These are phyloP conservation scores for Lojkania enalia DNA, from an alignment of 2,329 filamentous ascomycete species.

Conservation along the genomic window DNA sequence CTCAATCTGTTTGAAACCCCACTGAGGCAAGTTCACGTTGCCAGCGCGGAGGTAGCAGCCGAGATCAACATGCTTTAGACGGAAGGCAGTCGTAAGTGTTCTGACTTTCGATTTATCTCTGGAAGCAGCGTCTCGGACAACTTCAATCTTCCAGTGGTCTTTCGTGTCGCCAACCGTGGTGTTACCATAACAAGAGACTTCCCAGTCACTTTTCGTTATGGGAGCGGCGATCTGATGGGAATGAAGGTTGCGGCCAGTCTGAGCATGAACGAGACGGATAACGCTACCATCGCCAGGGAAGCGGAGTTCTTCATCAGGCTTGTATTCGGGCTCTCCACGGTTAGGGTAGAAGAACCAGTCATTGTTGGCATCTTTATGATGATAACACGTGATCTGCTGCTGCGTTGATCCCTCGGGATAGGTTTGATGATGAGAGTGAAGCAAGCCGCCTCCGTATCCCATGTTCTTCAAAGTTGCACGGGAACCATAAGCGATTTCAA, in stretches of 20 bases:
- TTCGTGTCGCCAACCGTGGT: constrained; percentile 94
- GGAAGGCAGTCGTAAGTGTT: constrained; percentile 91
- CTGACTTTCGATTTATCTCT: constrained; percentile 82
- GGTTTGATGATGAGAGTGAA: constrained; percentile 95
- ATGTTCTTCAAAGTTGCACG: constrained; percentile 96
- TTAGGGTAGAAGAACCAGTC: constrained; percentile 99
- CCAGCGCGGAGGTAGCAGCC: constrained; percentile 94
- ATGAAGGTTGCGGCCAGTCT: constrained; percentile 96
- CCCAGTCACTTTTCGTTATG: constrained; percentile 83
- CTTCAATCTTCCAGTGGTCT: constrained; percentile 94
- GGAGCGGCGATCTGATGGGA: constrained; percentile 90
- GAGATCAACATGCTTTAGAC: constrained; percentile 77
- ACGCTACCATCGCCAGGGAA: constrained; percentile 77
- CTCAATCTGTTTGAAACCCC: constrained; percentile 99
- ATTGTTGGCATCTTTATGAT: constrained; percentile 99
- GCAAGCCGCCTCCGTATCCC: constrained; percentile 95
- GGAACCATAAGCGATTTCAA: constrained; percentile 89
- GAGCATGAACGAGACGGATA: constrained; percentile 87
- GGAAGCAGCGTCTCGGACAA: constrained; percentile 86
- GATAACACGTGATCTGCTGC: constrained; percentile 98
- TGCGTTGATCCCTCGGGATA: constrained; percentile 91
- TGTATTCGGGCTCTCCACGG: constrained; percentile 72
- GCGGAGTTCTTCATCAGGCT: constrained; percentile 68
- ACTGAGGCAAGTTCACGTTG: constrained; percentile 95
- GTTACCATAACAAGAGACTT: constrained; percentile 96